Percentiles rank a stretch among this genome's conserved stretches.
Evolutionary conservation across 2,329 filamentous ascomycete genomes (phyloP).

Genomic region (Bipolaris bicolor): DNA sequence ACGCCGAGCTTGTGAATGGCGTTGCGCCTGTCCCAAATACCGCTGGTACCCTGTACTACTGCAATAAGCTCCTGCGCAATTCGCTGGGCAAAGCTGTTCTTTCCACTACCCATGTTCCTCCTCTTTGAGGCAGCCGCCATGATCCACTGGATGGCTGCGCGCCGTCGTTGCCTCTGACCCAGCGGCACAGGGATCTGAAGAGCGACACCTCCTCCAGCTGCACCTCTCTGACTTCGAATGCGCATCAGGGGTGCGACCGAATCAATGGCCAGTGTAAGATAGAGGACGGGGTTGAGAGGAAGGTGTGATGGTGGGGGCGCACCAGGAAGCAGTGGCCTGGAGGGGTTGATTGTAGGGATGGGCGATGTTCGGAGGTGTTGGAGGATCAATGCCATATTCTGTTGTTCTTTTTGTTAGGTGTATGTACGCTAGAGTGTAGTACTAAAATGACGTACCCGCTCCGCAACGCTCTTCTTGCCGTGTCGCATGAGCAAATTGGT

Average conservation of each 20-base stretch:
- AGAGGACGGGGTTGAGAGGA: constrained; percentile 85
- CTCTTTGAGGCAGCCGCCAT: constrained; percentile 81
- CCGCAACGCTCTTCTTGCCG: constrained; percentile 88
- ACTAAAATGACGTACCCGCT: constrained; percentile 68
- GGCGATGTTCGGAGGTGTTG: constrained; percentile 82
- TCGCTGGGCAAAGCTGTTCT: constrained; percentile 73
- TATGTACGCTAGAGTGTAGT: not conserved
- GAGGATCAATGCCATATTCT: constrained; percentile 87
- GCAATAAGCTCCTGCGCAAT: constrained; percentile 86
- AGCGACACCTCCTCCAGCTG: constrained; percentile 83
- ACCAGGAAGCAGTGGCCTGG: constrained; percentile 74
- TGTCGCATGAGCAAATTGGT: constrained; percentile 90
- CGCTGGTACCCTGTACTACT: constrained; percentile 84
- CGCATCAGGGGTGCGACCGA: constrained; percentile 88
- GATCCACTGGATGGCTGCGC: constrained; percentile 87
- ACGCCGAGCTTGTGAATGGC: constrained; percentile 82
- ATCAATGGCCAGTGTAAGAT: constrained; percentile 89
- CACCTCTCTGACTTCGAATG: constrained; percentile 75
- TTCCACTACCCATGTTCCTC: constrained; percentile 72
- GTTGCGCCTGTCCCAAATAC: constrained; percentile 82
- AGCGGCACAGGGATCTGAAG: constrained; percentile 85
- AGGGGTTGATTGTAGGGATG: constrained; percentile 75
- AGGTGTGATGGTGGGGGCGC: constrained; percentile 78
- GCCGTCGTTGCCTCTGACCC: constrained; percentile 73
- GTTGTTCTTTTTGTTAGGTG: constrained; percentile 7